Percentiles rank a stretch among this genome's conserved stretches.
Evolutionary conservation across 2,329 filamentous ascomycete species (phyloP).

Genomic region (Penicillium sclerotigenum): DNA sequence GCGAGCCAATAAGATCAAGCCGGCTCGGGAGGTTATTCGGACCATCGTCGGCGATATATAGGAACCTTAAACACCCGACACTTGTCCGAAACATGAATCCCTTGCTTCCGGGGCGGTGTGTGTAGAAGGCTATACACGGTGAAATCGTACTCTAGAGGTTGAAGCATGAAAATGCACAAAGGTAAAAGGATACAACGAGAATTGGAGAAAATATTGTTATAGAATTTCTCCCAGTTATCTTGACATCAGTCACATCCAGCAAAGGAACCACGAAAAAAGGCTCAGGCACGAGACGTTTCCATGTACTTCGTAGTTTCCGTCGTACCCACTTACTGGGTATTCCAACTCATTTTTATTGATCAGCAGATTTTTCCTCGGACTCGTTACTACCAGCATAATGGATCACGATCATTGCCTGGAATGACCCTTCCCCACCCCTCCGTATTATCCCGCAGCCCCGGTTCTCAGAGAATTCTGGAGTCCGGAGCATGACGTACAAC

Average conservation of each 20-base stretch:
- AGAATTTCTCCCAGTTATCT: background rate
- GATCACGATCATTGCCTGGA: constrained; percentile 1
- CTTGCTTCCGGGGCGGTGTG: constrained; percentile 6
- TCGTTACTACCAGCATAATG: constrained; percentile 5
- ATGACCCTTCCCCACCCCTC: constrained; percentile 12
- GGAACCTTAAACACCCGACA: background rate
- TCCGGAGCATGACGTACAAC: constrained; percentile 17
- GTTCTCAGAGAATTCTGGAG: constrained; percentile 16
- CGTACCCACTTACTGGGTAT: background rate
- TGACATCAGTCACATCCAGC: background rate
- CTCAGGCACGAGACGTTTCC: background rate
- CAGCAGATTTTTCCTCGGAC: background rate
- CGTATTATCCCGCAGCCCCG: constrained; percentile 17
- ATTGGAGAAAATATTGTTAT: background rate
- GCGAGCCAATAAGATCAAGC: constrained; percentile 9
- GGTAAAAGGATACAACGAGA: background rate
- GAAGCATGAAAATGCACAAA: background rate
- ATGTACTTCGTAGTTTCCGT: background rate
- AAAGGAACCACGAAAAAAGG: background rate
- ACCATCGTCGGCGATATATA: constrained; percentile 18
- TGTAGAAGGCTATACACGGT: background rate
- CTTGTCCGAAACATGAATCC: constrained; percentile 11
- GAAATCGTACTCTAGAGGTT: background rate
- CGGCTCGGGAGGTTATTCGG: constrained; percentile 19
- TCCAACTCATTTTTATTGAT: constrained; percentile 1